Percentiles rank a stretch among this genome's conserved stretches.
phyloP scores from a whole-genome alignment of 2,329 filamentous ascomycete genomes.

The Alternaria sp. region DNA sequence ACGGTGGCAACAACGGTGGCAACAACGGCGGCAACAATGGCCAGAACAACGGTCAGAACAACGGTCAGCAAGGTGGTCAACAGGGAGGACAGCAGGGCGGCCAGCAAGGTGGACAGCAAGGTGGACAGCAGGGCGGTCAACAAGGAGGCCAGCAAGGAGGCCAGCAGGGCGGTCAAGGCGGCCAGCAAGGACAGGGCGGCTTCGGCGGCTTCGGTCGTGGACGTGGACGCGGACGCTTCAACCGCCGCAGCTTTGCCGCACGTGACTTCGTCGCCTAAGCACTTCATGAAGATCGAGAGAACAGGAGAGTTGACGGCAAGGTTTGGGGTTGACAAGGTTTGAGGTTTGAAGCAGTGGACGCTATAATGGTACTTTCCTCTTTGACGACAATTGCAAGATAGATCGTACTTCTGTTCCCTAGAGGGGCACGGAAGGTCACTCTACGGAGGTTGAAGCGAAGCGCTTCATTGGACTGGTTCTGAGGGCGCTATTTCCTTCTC shows the following conservation, averaged over 20 bases:
- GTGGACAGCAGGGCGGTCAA: background rate
- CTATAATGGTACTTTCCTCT: constrained; percentile 37
- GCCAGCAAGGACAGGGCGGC: constrained; percentile 13
- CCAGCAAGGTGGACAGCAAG: constrained; percentile 4
- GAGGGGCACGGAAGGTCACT: constrained; percentile 31
- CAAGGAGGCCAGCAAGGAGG: constrained; percentile 1
- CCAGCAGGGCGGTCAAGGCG: constrained; percentile 8
- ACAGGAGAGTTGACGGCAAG: background rate
- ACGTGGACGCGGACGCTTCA: constrained; percentile 19
- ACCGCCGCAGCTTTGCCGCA: constrained; percentile 35
- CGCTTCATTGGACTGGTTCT: constrained; percentile 45
- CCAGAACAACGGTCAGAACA: constrained; percentile 5
- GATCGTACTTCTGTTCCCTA: constrained; percentile 30
- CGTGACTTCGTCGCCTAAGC: constrained; percentile 43
- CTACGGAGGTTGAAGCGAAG: constrained; percentile 43
- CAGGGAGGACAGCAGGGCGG: background rate
- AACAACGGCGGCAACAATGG: constrained; percentile 4
- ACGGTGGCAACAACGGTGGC: constrained; percentile 14
- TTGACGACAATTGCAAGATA: constrained; percentile 34
- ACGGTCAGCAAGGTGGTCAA: background rate
- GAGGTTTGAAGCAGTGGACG: constrained; percentile 13
- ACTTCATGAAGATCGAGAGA: background rate
- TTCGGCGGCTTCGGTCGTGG: constrained; percentile 21
- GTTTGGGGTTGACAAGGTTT: constrained; percentile 1
- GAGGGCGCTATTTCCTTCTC: constrained; percentile 30